A percentile compares a stretch with the other conserved stretches of the same genome.
Evolutionary conservation across 2,329 filamentous ascomycete genomes (phyloP).

Genomic region (Exophiala alcalophila): DNA sequence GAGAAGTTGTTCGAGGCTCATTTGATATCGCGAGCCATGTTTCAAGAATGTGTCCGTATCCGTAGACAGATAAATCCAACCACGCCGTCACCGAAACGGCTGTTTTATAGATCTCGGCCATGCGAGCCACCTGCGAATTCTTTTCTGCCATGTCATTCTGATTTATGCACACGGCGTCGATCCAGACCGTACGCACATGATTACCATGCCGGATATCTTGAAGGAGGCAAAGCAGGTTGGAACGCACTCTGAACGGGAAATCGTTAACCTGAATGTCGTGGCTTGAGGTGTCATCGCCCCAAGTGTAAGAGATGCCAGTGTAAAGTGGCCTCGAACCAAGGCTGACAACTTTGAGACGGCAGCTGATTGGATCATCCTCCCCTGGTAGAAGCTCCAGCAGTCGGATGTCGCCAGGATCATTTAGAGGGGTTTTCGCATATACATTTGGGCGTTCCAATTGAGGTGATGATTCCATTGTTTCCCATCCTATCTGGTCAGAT

Average conservation of each 20-base stretch:
- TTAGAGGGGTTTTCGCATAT: too few relatives aligned
- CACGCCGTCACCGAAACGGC: not conserved
- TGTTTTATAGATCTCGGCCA: constrained; percentile 45
- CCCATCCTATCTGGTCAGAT: too few relatives aligned
- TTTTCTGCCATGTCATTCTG: constrained; percentile 34
- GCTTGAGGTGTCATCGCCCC: not conserved
- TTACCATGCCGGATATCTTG: constrained; percentile 39
- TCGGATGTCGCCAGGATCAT: not conserved
- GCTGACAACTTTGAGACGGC: not conserved
- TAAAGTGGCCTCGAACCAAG: not conserved
- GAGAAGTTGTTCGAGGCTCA: too few relatives aligned
- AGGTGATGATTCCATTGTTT: too few relatives aligned
- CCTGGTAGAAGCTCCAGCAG: not conserved
- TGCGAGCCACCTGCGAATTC: constrained; percentile 45
- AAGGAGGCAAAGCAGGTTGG: constrained; percentile 41
- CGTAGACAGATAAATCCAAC: too few relatives aligned
- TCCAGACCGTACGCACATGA: constrained; percentile 27
- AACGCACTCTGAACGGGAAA: not conserved
- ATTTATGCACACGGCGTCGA: constrained; percentile 45
- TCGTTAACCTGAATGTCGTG: constrained; percentile 32
- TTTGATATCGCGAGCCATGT: too few relatives aligned
- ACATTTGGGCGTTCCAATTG: too few relatives aligned
- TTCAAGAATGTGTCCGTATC: too few relatives aligned
- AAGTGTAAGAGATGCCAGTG: not conserved
- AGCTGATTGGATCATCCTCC: not conserved